phyloP scores from a whole-genome alignment of 1,284 basidiomycete genomes.

The Pseudozyma sp. region DNA sequence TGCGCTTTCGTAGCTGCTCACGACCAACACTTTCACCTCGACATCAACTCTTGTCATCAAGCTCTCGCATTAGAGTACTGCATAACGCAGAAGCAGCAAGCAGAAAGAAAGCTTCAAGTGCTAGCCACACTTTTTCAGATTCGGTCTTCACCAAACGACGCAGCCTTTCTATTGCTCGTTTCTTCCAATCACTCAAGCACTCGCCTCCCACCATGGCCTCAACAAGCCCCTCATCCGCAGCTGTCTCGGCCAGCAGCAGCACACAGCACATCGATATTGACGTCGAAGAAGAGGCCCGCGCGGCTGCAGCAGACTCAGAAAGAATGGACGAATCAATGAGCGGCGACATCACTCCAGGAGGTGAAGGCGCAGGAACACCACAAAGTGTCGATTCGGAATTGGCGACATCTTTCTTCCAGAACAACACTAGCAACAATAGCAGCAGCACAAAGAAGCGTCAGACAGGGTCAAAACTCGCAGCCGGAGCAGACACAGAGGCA shows the following conservation, averaged over 20 bases:
- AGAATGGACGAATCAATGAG: conserved; percentile 23
- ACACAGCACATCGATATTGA: conserved; percentile 21
- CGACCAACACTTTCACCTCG: conserved; percentile 6
- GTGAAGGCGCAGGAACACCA: conserved; percentile 20
- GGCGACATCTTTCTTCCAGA: conserved; percentile 24
- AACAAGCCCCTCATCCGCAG: conserved; percentile 12
- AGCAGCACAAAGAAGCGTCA: conserved; percentile 19
- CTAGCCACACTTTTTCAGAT: too few species aligned
- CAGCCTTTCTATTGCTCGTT: neutral
- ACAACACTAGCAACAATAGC: conserved; percentile 3
- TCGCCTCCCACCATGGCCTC: conserved; percentile 19
- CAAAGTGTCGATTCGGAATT: conserved; percentile 31
- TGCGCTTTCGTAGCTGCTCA: neutral
- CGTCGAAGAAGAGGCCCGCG: conserved; percentile 13
- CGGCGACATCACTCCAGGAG: conserved; percentile 14
- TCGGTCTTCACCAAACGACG: too few species aligned
- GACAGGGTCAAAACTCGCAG: conserved; percentile 10
- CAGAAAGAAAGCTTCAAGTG: too few species aligned
- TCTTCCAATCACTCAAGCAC: too few species aligned
- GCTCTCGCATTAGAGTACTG: too few species aligned
- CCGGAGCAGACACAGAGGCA: neutral
- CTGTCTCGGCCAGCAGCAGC: conserved; percentile 6
- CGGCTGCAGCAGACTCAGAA: neutral
- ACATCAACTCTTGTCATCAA: too few species aligned
- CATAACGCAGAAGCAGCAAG: too few species aligned